phyloP scores from a whole-genome alignment of 129 eudicot species.

The Pittosporum tobira region DNA sequence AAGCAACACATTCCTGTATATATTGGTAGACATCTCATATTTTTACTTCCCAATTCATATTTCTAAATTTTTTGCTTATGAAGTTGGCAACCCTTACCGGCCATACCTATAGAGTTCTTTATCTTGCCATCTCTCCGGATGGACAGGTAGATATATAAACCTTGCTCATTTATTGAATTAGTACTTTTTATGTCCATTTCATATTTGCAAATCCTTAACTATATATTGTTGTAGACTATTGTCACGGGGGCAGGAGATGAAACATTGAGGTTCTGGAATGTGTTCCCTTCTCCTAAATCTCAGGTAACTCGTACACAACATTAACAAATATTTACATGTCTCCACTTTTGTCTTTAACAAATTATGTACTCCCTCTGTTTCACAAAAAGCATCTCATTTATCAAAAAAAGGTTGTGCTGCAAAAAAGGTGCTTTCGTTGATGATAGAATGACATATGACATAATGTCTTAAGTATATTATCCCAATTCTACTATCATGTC shows the following conservation, averaged over 20 bases:
- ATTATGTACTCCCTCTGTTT: no score
- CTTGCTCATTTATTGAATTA: background rate
- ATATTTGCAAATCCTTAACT: background rate
- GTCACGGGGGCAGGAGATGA: conserved; percentile 99
- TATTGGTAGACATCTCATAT: background rate
- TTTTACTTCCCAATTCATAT: background rate
- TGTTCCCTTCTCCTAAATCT: conserved; percentile 88
- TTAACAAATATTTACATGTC: background rate
- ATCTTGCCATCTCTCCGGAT: conserved; percentile 94
- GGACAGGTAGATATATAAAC: conserved; percentile 58
- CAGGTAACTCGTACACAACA: conserved; percentile 40
- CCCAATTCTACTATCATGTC: no score
- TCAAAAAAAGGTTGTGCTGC: no score
- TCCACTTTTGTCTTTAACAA: no score
- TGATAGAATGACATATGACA: no score
- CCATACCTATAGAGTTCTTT: conserved; percentile 84
- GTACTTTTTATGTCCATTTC: background rate
- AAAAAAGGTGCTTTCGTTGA: no score
- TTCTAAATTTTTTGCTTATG: conserved; percentile 14
- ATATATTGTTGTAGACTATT: conserved; percentile 55
- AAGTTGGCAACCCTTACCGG: conserved; percentile 97
- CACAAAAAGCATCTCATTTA: no score
- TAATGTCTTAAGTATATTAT: no score
- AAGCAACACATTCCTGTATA: background rate
- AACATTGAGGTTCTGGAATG: conserved; percentile 94